A percentile compares a stretch with the other conserved stretches of the same genome.
Conservation (phyloP, 2,329 filamentous ascomycete genomes). For the Coniella lustricola region DNA sequence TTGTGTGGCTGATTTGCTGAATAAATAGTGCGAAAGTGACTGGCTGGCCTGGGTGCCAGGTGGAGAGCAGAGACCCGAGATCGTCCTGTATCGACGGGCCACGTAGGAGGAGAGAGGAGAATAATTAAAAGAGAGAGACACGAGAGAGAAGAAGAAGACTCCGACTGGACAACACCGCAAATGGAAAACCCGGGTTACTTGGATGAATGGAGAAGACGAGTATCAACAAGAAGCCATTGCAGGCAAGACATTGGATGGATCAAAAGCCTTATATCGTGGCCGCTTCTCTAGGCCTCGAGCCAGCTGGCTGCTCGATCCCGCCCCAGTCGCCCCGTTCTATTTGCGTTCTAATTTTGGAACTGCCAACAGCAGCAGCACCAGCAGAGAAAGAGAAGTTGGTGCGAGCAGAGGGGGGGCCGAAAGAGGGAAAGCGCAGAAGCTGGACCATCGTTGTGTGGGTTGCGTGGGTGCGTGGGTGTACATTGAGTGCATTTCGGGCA, state of each 20-base stretch:
- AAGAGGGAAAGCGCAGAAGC: no score
- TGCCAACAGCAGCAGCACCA: conserved; percentile 24
- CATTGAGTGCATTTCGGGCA: conserved; percentile 14
- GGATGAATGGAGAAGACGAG: conserved; percentile 36
- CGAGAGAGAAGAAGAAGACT: conserved; percentile 32
- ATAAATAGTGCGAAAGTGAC: conserved; percentile 10
- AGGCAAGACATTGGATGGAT: conserved; percentile 32
- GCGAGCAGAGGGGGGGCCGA: no score
- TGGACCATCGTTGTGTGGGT: conserved; percentile 27
- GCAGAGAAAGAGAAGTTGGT: no score
- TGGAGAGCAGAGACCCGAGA: no score
- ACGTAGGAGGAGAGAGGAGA: conserved; percentile 24
- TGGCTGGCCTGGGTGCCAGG: no score
- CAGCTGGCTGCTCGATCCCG: conserved; percentile 19
- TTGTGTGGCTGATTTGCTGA: conserved; percentile 24
- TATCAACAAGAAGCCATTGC: conserved; percentile 21
- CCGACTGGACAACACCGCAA: conserved; percentile 42
- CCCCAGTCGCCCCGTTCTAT: conserved; percentile 22
- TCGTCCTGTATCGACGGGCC: conserved; percentile 22
- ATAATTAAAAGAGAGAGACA: conserved; percentile 21
- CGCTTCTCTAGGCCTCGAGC: conserved; percentile 33
- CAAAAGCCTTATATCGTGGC: conserved; percentile 54
- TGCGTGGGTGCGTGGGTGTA: conserved; percentile 21
- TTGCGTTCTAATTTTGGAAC: conserved; percentile 38
- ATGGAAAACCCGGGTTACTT: conserved; percentile 34